Evolutionary conservation across 2,329 filamentous ascomycete species (phyloP), one percentile per base, ranked within the genome.

Genomic region (Fusarium torreyae): DNA sequence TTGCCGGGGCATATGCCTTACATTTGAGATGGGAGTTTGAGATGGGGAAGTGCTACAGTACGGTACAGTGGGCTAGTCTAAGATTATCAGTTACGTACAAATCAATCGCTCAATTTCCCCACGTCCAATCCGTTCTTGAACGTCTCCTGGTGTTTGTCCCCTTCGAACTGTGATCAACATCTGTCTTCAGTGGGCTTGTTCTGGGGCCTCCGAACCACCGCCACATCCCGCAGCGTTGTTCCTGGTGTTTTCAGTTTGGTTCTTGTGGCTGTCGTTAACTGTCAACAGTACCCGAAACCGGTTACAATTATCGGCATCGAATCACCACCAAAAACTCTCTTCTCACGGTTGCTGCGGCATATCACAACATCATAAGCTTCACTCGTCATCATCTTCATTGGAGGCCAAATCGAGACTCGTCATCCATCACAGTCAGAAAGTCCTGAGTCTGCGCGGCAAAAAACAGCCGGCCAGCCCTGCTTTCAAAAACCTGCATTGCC

Each of bases 371-470:
- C 50, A 57, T 57, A 59, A 34, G 38, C 66, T 52, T 70, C 57
- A 31, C 49, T 52, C 42, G 58, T 59, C 40, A 43, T 67, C 61
- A 58, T 46, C 24, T 28, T 45, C 36, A 59, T 48, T 66, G 46
- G 53, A 33, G 46, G 42, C 26, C 18, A 55, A 36, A 31, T 43
- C 31, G 45, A 59, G 34, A 28, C 20, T 38, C 48, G 57, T 63
- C 59, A 58, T 57, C 48, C 57, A 69, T 60, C 46, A 38, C 50
- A 60, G 48, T 68, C 53, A 68, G 67, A 66, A 54, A 60, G 20
- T 46, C 14, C 14, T 4, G 17, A 17, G 15, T 36, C 14, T 38
- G 39, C 31, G 31, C 36, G 39, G 43, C 36, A 31, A 54, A 49
- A 44, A 31, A 26, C 7, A 24, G 14, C 38, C 38, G 22, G n/a